Evolutionary conservation across 2,329 filamentous ascomycete species (phyloP), one percentile per base, ranked within the genome.

Genomic region (Lachnellula subtilissima): DNA sequence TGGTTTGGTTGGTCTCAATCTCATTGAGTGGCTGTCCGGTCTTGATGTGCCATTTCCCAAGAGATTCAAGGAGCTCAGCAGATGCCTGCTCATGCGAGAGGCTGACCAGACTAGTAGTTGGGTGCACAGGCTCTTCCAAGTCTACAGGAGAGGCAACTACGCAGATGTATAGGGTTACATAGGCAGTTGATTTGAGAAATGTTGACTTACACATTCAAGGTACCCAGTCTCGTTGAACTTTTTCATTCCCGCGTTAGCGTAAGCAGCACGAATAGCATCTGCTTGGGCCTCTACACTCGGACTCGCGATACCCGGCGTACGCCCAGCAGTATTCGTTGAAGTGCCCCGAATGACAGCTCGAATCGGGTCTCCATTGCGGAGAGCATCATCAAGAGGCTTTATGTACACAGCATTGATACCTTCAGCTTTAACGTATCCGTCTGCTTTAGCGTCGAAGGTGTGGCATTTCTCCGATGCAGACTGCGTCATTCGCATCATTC

Each of bases 341-440:
- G 70, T 72, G 0, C 65, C 70, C 23, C 71, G 65, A 32, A 79
- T 76, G 3, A 79, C 64, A 1, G 72, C 73, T 4, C 73, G 69
- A 28, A 79, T 74, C 0, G 67, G 67, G 58, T 79, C 73, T 3
- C 70, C 68, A 32, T 76, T 73, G 19, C 65, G 62, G 8, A 78
- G 47, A 1, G 77, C 77, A 46, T 73, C 67, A 7, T 65, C 58
- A 0, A 79, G 55, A 0, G 67, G 70, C 58, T 79, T 79, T 9
- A 80, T 52, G 0, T 77, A 54, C 6, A 79, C 36, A 23, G 68
- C 64, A 2, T 66, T 73, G 12, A 74, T 65, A 6, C 72, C 78
- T 59, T 80, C 78, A 4, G 73, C 76, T 14, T 75, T 68, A 0
- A 65, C 72, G 54, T 78, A 80, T 1, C 78, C 78, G 54, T 67